Conservation (phyloP, 2,329 filamentous ascomycete genomes). For the Colletotrichum tofieldiae region DNA sequence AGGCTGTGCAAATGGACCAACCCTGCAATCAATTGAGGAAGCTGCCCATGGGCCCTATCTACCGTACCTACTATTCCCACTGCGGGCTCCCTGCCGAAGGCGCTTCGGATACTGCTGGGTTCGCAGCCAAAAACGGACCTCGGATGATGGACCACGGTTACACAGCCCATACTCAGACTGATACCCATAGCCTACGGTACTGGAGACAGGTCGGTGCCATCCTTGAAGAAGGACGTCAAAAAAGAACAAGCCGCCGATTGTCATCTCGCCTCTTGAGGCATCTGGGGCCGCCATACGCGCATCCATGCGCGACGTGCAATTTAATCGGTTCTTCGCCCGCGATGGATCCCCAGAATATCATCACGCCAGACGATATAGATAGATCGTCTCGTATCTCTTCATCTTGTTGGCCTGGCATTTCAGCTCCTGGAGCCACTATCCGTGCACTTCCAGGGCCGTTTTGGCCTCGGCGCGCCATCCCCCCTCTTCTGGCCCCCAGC, state of each 20-base stretch:
- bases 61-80: too few species aligned
- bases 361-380: conserved; percentile 21
- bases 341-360: neutral
- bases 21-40: conserved; percentile 35
- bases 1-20: conserved; percentile 31
- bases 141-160: conserved; percentile 20
- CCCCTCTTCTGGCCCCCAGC: conserved; percentile 2
- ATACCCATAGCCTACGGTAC: neutral
- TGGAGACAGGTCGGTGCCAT: conserved; percentile 14
- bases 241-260: conserved; percentile 26
- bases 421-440: conserved; percentile 16
- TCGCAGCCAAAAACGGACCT: conserved; percentile 5
- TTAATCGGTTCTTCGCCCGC: conserved; percentile 5
- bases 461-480: conserved; percentile 27
- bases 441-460: conserved; percentile 10
- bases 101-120: conserved; percentile 5
- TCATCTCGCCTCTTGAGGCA: conserved; percentile 33
- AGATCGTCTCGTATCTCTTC: conserved; percentile 14
- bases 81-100: too few species aligned
- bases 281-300: conserved; percentile 21
- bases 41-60: conserved; percentile 1
- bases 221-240: conserved; percentile 18
- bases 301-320: conserved; percentile 27
- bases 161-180: neutral
- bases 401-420: conserved; percentile 28